These are phyloP conservation scores for Trichocomaceae sp. DNA, from an alignment of 2,329 filamentous ascomycete species.

Conservation along the genomic window DNA sequence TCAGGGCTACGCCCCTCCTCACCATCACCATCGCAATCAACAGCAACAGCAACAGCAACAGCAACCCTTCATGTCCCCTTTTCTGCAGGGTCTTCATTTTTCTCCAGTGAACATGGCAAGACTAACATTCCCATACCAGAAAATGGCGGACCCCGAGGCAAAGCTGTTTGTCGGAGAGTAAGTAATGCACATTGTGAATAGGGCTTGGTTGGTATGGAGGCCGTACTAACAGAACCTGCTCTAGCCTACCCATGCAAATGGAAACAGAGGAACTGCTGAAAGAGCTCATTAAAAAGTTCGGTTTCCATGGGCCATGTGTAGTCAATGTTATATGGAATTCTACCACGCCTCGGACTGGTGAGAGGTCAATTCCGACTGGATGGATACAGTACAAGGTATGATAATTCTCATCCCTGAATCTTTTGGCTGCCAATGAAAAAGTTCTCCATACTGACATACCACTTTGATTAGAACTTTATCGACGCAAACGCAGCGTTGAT, in stretches of 20 bases:
- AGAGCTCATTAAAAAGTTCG: neutral
- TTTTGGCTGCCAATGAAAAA: no score
- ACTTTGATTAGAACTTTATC: neutral
- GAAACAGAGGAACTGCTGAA: neutral
- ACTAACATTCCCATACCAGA: neutral
- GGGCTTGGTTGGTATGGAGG: neutral
- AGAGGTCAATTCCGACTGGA: neutral
- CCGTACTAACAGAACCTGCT: neutral
- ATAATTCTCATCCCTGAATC: no score
- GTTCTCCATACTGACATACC: neutral
- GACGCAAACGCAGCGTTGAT: neutral
- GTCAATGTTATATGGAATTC: neutral
- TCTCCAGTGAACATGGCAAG: neutral
- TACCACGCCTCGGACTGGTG: neutral
- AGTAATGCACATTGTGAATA: neutral
- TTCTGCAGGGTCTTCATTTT: neutral
- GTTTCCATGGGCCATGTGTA: neutral
- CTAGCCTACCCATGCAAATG: slow-evolving; percentile 4
- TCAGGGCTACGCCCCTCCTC: neutral
- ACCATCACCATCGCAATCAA: neutral
- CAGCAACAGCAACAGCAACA: neutral
- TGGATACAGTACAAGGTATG: slow-evolving; percentile 6
- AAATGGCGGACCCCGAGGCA: slow-evolving; percentile 3
- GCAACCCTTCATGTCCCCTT: neutral
- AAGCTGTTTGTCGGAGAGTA: slow-evolving; percentile 11